These are phyloP conservation scores for Isabelozyma gotoi DNA, from an alignment of 805 yeast genomes.

Conservation along the genomic window DNA sequence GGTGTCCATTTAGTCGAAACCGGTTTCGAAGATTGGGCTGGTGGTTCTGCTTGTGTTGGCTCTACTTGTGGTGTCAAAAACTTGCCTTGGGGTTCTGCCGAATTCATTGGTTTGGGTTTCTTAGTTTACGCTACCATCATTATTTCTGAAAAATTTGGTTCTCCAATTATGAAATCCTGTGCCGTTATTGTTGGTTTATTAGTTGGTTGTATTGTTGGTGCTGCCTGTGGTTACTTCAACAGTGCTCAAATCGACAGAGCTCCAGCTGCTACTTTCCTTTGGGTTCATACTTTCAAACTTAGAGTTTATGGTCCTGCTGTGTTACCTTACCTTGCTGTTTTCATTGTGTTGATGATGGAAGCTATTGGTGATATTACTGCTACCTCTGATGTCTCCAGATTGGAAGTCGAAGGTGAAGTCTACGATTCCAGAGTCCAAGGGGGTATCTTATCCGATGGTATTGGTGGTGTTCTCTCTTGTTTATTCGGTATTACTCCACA, in stretches of 20 bases:
- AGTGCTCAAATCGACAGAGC: slow-evolving; percentile 59
- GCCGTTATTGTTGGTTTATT: slow-evolving; percentile 84
- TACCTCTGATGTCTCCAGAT: slow-evolving; percentile 85
- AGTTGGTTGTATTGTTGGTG: slow-evolving; percentile 89
- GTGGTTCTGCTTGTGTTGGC: slow-evolving; percentile 71
- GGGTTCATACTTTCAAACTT: slow-evolving; percentile 84
- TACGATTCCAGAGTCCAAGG: slow-evolving; percentile 91
- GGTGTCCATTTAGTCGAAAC: slow-evolving; percentile 68
- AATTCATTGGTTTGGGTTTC: slow-evolving; percentile 85
- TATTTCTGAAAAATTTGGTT: slow-evolving; percentile 80
- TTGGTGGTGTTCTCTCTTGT: slow-evolving; percentile 75
- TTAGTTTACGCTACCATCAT: slow-evolving; percentile 73
- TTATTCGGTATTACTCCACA: slow-evolving; percentile 84
- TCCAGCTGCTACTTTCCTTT: slow-evolving; percentile 79
- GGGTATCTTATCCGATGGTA: slow-evolving; percentile 86
- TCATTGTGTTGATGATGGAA: slow-evolving; percentile 83
- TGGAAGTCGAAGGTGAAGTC: slow-evolving; percentile 76
- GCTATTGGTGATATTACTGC: slow-evolving; percentile 95
- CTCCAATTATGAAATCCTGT: slow-evolving; percentile 93
- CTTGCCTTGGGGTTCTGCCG: slow-evolving; percentile 81
- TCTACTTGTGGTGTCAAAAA: slow-evolving; percentile 37
- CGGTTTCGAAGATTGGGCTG: slow-evolving; percentile 84
- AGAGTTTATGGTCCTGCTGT: slow-evolving; percentile 82
- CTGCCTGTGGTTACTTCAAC: slow-evolving; percentile 82
- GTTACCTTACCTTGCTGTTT: slow-evolving; percentile 81